A percentile compares a stretch with the other conserved stretches of the same genome.
Evolutionary conservation across 2,329 filamentous ascomycete genomes (phyloP).

Genomic region (Pestalotiopsis sp.): DNA sequence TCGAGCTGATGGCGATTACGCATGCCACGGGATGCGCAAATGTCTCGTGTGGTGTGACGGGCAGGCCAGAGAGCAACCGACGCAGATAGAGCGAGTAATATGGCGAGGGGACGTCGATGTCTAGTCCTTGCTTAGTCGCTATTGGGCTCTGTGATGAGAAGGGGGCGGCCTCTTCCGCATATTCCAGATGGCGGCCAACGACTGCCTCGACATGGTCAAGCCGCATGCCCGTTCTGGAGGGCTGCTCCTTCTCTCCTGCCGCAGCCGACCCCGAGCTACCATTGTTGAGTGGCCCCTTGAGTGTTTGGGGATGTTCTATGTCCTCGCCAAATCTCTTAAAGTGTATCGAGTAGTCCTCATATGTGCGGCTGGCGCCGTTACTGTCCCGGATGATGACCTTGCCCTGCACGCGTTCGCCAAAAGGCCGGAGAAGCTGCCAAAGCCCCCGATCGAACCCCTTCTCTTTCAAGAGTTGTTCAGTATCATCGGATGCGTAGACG

Average conservation of each 20-base stretch:
- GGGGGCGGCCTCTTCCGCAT: conserved; percentile 66
- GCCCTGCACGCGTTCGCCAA: conserved; percentile 84
- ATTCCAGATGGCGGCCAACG: conserved; percentile 77
- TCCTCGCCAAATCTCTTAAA: conserved; percentile 74
- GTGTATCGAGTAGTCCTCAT: conserved; percentile 88
- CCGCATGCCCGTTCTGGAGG: conserved; percentile 38
- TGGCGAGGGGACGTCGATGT: conserved; percentile 64
- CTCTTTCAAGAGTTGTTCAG: conserved; percentile 74
- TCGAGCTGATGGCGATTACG: conserved; percentile 92
- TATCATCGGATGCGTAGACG: conserved; percentile 84
- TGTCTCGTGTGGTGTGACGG: conserved; percentile 84
- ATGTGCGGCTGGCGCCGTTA: conserved; percentile 77
- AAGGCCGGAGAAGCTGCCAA: conserved; percentile 84
- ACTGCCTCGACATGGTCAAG: conserved; percentile 76
- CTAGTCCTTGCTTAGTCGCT: conserved; percentile 44
- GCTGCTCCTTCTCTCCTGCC: neutral
- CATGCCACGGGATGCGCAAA: conserved; percentile 94
- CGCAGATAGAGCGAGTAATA: conserved; percentile 87
- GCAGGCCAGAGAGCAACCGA: conserved; percentile 78
- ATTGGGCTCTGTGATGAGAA: conserved; percentile 39
- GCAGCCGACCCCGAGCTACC: conserved; percentile 17
- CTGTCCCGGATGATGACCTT: conserved; percentile 92
- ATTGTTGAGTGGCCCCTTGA: conserved; percentile 32
- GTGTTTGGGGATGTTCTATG: conserved; percentile 53
- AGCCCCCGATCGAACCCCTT: conserved; percentile 87